A percentile compares a stretch with the other conserved stretches of the same genome.
Conservation (phyloP, 1,139 yeast species). For the Yamadazyma taylorii region DNA sequence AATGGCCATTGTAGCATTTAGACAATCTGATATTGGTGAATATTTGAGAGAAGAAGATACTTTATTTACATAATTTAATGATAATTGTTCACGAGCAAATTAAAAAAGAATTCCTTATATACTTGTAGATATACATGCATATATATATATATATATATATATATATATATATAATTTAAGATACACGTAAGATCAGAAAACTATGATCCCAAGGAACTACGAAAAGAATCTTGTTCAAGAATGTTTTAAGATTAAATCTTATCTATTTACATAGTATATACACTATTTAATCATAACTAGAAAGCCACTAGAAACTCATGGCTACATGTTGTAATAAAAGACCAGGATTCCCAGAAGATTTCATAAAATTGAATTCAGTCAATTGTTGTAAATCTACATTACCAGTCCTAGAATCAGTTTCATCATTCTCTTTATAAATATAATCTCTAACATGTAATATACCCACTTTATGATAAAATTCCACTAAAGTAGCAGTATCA, state of each 20-base stretch:
- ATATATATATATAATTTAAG: too few relatives aligned
- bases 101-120: background rate
- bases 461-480: constrained; percentile 56
- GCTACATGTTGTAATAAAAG: constrained; percentile 50
- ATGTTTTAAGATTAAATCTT: too few relatives aligned
- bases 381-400: constrained; percentile 30
- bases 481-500: constrained; percentile 55
- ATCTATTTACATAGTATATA: constrained; percentile 4
- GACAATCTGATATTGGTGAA: constrained; percentile 98
- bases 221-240: too few relatives aligned
- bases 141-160: too few relatives aligned
- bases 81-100: constrained; percentile 5
- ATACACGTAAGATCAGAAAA: too few relatives aligned
- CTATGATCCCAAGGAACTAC: too few relatives aligned
- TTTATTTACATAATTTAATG: constrained; percentile 61
- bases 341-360: constrained; percentile 83
- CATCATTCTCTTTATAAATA: constrained; percentile 38
- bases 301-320: constrained; percentile 28
- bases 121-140: background rate
- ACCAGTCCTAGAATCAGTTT: constrained; percentile 19
- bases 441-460: constrained; percentile 46
- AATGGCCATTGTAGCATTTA: constrained; percentile 88
- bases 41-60: constrained; percentile 98
- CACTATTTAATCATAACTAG: constrained; percentile 3
- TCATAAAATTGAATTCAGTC: constrained; percentile 55